Conservation (phyloP, 768 basidiomycete species). For the Rhizopogon rudus region DNA sequence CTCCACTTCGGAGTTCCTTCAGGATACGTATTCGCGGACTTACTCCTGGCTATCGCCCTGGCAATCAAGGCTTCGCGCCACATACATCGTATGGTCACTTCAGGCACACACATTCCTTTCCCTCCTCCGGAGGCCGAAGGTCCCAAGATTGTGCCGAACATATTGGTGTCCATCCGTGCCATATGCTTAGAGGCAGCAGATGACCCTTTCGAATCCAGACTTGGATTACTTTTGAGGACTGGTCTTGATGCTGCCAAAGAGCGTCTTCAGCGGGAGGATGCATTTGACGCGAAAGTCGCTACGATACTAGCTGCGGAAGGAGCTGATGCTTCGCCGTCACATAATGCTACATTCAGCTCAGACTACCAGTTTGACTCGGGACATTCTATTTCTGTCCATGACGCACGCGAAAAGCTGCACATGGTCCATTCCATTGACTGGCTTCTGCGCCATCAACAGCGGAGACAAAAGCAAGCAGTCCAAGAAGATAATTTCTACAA, state of each 20-base stretch:
- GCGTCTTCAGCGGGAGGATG: slow-evolving; percentile 71
- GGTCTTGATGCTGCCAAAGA: slow-evolving; percentile 68
- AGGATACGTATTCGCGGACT: slow-evolving; percentile 68
- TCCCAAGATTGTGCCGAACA: slow-evolving; percentile 64
- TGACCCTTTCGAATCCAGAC: slow-evolving; percentile 73
- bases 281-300: slow-evolving; percentile 75
- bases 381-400: slow-evolving; percentile 64
- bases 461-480: slow-evolving; percentile 39
- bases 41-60: slow-evolving; percentile 67
- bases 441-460: slow-evolving; percentile 51
- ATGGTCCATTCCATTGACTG: slow-evolving; percentile 71
- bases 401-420: slow-evolving; percentile 67
- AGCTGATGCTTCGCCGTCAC: slow-evolving; percentile 28
- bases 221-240: slow-evolving; percentile 70
- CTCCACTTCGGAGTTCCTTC: slow-evolving; percentile 76
- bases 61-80: slow-evolving; percentile 73
- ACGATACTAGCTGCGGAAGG: slow-evolving; percentile 47
- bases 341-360: slow-evolving; percentile 28
- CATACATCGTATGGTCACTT: slow-evolving; percentile 49
- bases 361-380: slow-evolving; percentile 61
- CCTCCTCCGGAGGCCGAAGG: slow-evolving; percentile 65
- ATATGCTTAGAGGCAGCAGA: slow-evolving; percentile 78
- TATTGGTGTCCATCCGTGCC: slow-evolving; percentile 53
- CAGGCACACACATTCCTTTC: slow-evolving; percentile 48
- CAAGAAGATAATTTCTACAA: slow-evolving; percentile 45